Percentiles rank a stretch among this genome's conserved stretches.
Evolutionary conservation across 164 flowering plant species (phyloP).

Genomic region (Nymphaea colorata): DNA sequence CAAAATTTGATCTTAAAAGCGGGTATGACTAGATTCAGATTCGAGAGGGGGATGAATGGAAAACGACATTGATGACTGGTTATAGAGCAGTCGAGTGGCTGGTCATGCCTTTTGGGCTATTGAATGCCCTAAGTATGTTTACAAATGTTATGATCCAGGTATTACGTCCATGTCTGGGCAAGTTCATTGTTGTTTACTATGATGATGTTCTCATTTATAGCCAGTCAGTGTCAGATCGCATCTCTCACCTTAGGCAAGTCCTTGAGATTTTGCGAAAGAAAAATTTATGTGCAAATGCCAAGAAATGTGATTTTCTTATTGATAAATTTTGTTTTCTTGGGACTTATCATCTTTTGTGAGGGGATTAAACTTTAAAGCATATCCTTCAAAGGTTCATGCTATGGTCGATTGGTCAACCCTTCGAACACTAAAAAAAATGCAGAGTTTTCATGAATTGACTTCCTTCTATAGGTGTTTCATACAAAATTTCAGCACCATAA

Average conservation of each 20-base stretch:
- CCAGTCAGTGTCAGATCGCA: not conserved
- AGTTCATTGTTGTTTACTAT: not conserved
- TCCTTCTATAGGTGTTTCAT: not conserved
- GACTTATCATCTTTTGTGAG: not conserved
- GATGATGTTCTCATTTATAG: not conserved
- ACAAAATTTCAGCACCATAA: no score
- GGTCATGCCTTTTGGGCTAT: constrained; percentile 3
- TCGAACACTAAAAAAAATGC: not conserved
- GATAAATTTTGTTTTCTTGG: not conserved
- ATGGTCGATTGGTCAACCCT: not conserved
- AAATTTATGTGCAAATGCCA: not conserved
- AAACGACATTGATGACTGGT: not conserved
- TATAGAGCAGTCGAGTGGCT: not conserved
- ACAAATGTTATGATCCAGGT: not conserved
- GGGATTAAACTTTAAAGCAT: not conserved
- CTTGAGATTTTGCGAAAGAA: not conserved
- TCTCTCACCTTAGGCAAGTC: not conserved
- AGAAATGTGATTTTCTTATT: not conserved
- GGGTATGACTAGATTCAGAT: constrained; percentile 1
- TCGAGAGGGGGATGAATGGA: constrained; percentile 1
- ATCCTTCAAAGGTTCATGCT: not conserved
- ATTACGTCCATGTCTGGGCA: not conserved
- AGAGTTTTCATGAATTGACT: not conserved
- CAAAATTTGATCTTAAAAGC: not conserved
- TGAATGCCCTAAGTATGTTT: constrained; percentile 1